A percentile compares a stretch with the other conserved stretches of the same genome.
These are phyloP conservation scores for Raphanus sativus DNA, from an alignment of 345 rosid genomes.

Conservation along the genomic window DNA sequence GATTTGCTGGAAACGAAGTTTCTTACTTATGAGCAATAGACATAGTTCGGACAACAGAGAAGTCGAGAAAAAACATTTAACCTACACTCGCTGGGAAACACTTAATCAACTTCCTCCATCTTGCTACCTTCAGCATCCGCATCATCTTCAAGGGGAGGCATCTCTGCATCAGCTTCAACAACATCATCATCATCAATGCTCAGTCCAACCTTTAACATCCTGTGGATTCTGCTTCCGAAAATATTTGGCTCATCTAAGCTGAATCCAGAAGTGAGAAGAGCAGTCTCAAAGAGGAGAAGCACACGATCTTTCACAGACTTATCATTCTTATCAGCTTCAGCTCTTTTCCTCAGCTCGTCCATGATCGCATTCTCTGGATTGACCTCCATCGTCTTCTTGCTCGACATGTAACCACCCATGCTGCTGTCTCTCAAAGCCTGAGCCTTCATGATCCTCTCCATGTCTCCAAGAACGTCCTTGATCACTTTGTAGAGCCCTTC, in stretches of 20 bases:
- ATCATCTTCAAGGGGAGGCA: neutral
- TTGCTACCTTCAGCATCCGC: neutral
- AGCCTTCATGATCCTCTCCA: neutral
- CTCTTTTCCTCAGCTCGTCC: neutral
- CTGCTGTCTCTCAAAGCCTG: neutral
- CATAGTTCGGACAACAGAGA: neutral
- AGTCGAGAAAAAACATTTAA: neutral
- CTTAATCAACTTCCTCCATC: neutral
- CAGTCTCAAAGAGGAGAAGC: neutral
- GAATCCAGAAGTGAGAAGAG: neutral
- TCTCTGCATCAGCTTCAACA: neutral
- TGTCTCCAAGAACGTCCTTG: neutral
- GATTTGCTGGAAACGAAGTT: neutral
- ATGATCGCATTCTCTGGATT: neutral
- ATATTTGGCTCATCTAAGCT: neutral
- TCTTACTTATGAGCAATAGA: neutral
- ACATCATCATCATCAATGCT: neutral
- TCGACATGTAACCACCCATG: neutral
- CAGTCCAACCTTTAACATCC: neutral
- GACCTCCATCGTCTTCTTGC: neutral
- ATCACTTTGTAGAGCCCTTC: neutral
- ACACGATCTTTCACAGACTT: neutral
- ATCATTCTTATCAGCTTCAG: neutral
- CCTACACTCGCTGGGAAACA: neutral
- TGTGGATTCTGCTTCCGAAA: neutral